phyloP scores from a whole-genome alignment of 129 eudicot genomes.

The Erigeron canadensis region DNA sequence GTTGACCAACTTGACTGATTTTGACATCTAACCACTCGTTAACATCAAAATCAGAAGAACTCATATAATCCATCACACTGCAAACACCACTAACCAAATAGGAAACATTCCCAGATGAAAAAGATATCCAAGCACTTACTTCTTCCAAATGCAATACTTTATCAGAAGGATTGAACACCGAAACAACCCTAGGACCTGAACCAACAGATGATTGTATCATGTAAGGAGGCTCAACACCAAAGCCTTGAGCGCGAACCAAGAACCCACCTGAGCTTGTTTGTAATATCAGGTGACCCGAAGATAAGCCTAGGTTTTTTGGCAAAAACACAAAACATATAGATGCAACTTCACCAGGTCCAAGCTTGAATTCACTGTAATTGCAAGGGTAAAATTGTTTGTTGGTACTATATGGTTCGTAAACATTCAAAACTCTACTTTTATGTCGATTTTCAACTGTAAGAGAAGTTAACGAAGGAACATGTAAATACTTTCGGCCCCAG shows the following conservation, averaged over 20 bases:
- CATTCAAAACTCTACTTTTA: slow-evolving; percentile 32
- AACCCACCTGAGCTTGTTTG: slow-evolving; percentile 94
- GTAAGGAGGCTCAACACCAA: slow-evolving; percentile 69
- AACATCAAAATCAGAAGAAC: slow-evolving; percentile 29
- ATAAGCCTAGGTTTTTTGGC: slow-evolving; percentile 62
- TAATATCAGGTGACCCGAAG: slow-evolving; percentile 64
- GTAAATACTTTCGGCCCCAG: slow-evolving; percentile 74
- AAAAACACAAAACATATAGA: slow-evolving; percentile 69
- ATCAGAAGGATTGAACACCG: slow-evolving; percentile 69
- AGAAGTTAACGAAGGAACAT: slow-evolving; percentile 58
- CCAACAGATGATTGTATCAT: slow-evolving; percentile 48
- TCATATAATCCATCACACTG: slow-evolving; percentile 28
- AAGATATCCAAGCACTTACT: slow-evolving; percentile 60
- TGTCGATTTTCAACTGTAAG: slow-evolving; percentile 57
- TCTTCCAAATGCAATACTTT: slow-evolving; percentile 69
- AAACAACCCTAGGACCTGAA: slow-evolving; percentile 53
- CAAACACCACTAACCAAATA: slow-evolving; percentile 50
- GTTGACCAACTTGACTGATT: slow-evolving; percentile 37
- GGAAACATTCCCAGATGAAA: slow-evolving; percentile 50
- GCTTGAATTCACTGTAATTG: slow-evolving; percentile 53
- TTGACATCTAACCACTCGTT: slow-evolving; percentile 51
- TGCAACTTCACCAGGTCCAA: slow-evolving; percentile 78
- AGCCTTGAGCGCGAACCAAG: slow-evolving; percentile 66
- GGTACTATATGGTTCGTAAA: slow-evolving; percentile 70
- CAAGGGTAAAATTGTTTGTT: slow-evolving; percentile 79